phyloP scores from a whole-genome alignment of 441 rosid genomes.

The Erysimum cheiri region DNA sequence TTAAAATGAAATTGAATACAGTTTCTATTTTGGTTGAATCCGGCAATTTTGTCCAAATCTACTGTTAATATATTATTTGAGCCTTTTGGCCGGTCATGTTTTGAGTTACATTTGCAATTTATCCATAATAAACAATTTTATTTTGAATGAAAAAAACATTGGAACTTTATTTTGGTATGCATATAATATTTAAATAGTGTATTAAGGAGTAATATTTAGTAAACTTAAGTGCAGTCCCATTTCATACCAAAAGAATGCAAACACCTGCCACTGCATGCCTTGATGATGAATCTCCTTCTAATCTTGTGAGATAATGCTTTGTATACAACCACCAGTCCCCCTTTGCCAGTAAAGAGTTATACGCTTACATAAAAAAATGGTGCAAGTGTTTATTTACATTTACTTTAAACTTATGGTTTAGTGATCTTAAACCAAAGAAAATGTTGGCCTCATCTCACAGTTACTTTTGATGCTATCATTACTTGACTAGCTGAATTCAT shows the following conservation, averaged over 20 bases:
- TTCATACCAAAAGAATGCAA: slow-evolving; percentile 81
- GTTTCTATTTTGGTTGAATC: no score
- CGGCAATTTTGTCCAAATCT: no score
- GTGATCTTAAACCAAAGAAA: neutral
- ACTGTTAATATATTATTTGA: no score
- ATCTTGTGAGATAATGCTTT: slow-evolving; percentile 61
- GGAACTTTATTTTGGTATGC: no score
- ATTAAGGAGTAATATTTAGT: no score
- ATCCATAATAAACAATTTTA: no score
- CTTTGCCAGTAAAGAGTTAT: slow-evolving; percentile 93
- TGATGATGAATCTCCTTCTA: slow-evolving; percentile 56
- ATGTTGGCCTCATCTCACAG: neutral
- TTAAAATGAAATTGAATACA: no score
- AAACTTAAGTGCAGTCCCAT: neutral
- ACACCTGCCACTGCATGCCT: slow-evolving; percentile 72
- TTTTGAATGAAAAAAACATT: no score
- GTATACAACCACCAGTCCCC: slow-evolving; percentile 74
- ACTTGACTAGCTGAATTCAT: neutral
- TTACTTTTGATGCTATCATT: neutral
- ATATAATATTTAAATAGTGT: no score
- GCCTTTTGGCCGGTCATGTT: no score
- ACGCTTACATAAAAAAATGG: slow-evolving; percentile 55
- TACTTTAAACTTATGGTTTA: neutral
- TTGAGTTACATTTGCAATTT: no score
- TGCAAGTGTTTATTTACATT: slow-evolving; percentile 26